Evolutionary conservation across 169 alveolate species (phyloP), one percentile per base, ranked within the genome.

Genomic region (Eimeria sp.): DNA sequence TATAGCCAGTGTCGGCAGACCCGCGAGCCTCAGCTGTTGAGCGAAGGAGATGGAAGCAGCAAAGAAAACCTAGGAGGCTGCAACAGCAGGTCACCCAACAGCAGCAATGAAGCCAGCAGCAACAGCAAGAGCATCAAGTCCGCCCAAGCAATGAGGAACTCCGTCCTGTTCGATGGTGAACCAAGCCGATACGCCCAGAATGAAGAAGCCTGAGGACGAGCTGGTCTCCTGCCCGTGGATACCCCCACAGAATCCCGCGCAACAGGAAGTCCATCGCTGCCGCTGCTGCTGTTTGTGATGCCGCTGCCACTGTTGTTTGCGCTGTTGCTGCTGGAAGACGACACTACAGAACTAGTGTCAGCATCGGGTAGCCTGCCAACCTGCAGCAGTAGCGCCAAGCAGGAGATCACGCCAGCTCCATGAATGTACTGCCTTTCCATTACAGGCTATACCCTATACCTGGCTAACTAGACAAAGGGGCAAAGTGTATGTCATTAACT

Each of bases 11-110:
- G 64, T 0, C 33, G 66, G 64, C 64, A 46, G 64, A 25, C 54
- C 72, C 72, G 27, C 27, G 30, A 10, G 72, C 54, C 11, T 85
- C 91, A 85, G 62, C 91, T 60, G 80, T 71, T 85, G 37, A 85
- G 91, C 56, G 91, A 6, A 18, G 91, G 91, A 1, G 91, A 85
- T 30, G 91, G 91, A 20, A 37, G 91, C 52, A 85, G 80, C 49
- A 85, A 18, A 6, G 91, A 85, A 46, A 85, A 85, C 27, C 49
- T 68, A 33, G 96, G 96, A 2, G 96, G 96, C 80, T 93, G 89
- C 80, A 93, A 37, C 66, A 93, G 87, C 46, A 93, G 13, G 71
- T 93, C 96, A 30, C 87, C 96, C 46, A 93, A 68, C 64, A 93
- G 71, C 46, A 93, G 37, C 88, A 93, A 77, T 23, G 93, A 80